Evolutionary conservation across 352 stramenopile species (phyloP), one percentile per base, ranked within the genome.

Genomic region (Globisporangium carolinianum): DNA sequence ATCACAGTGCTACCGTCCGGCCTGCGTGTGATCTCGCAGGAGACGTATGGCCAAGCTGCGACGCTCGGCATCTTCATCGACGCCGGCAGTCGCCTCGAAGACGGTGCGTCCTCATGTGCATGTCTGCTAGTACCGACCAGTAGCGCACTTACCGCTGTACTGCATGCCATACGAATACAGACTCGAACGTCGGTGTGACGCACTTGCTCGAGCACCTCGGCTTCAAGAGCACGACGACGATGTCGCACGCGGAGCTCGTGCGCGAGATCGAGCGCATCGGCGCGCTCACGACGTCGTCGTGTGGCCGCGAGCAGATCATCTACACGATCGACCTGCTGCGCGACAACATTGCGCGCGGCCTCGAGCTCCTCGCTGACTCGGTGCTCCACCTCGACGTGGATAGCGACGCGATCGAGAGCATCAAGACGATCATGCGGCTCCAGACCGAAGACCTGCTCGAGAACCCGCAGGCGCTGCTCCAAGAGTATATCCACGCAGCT

Each of bases 291-390:
- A 97, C 95, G 53, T 91, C 93, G 46, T 96, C 91, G 17, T 88
- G 81, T 36, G 88, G 83, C 39, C 79, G 96, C 50, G 96, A 99
- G 67, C 94, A 99, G 76, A 97, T 98, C 61, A 91, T 98, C 50
- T 98, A 98, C 73, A 98, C 91, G 61, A 88, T 98, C 60, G 96
- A 99, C 71, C 71, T 98, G 48, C 72, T 99, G 47, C 85, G 96
- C 46, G 94, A 98, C 63, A 98, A 98, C 63, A 83, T 98, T 6
- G 76, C 89, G 45, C 73, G 83, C 46, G 95, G 89, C 0, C 76
- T 98, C 50, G 79, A 95, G 60, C 71, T 99, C 55, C 72, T 99
- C 15, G 81, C 86, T 2, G 91, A 97, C 61, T 86, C 86, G 12
- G 77, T 98, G 57, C 66, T 94, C 9, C 80, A 92, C 57, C 82